Evolutionary conservation across 2,329 filamentous ascomycete species (phyloP).

Genomic region (Verticillium longisporum): DNA sequence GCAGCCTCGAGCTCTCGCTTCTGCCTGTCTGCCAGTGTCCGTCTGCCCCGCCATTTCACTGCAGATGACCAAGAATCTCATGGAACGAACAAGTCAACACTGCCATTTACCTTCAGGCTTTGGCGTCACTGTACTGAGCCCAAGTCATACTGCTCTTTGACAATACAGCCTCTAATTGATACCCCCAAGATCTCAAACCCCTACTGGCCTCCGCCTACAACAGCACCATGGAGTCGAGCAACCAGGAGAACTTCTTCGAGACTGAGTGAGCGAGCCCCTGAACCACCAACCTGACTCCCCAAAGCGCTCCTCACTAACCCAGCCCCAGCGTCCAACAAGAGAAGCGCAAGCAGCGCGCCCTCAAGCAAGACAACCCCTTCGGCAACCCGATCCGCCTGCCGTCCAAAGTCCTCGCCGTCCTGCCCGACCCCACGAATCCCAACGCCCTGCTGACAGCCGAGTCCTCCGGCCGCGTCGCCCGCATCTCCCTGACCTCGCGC

Average conservation of each 20-base stretch:
- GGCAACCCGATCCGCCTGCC: constrained; percentile 74
- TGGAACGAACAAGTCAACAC: neutral
- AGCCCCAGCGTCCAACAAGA: constrained; percentile 1
- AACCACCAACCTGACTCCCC: constrained; percentile 12
- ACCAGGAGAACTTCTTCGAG: constrained; percentile 84
- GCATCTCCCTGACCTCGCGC: constrained; percentile 33
- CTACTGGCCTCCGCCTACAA: no score
- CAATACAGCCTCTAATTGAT: no score
- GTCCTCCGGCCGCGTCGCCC: constrained; percentile 73
- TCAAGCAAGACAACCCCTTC: constrained; percentile 68
- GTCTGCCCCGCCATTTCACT: neutral
- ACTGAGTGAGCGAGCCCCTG: constrained; percentile 68
- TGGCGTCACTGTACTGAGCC: neutral
- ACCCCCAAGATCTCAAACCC: no score
- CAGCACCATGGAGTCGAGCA: constrained; percentile 55
- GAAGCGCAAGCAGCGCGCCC: constrained; percentile 28
- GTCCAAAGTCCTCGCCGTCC: constrained; percentile 77
- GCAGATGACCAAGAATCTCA: neutral
- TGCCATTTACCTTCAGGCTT: neutral
- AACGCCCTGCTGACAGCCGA: constrained; percentile 71
- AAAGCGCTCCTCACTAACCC: constrained; percentile 12
- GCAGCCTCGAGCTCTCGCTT: neutral
- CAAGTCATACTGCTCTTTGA: neutral
- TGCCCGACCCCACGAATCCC: constrained; percentile 57
- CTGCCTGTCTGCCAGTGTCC: no score